A percentile compares a stretch with the other conserved stretches of the same genome.
These are phyloP conservation scores for Claviceps capensis DNA, from an alignment of 2,329 filamentous ascomycete genomes.

Conservation along the genomic window DNA sequence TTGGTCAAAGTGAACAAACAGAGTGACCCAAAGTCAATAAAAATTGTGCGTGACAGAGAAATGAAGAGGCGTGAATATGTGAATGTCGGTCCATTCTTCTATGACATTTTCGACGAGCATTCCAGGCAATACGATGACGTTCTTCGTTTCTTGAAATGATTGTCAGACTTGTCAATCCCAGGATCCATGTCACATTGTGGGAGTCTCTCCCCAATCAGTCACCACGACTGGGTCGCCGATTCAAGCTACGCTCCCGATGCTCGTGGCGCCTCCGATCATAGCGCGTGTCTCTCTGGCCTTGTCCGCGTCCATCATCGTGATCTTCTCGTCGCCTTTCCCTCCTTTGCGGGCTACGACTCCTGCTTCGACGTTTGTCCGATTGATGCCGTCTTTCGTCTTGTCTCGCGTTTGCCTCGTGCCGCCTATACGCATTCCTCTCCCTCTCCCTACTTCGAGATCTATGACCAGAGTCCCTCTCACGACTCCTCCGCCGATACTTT, in stretches of 20 bases:
- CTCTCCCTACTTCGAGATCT: conserved; percentile 8
- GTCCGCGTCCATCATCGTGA: conserved; percentile 1
- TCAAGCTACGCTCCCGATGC: conserved; percentile 6
- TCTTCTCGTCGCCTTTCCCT: conserved; percentile 12
- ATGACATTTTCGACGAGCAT: neutral
- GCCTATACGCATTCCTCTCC: conserved; percentile 8
- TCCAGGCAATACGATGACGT: too few relatives aligned
- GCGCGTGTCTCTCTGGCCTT: conserved; percentile 10
- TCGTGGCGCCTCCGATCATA: conserved; percentile 10
- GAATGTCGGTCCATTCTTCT: neutral
- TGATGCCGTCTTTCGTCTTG: conserved; percentile 4
- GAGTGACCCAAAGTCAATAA: neutral
- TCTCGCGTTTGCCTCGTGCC: conserved; percentile 1
- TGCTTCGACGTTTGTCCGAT: conserved; percentile 1
- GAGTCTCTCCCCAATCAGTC: neutral
- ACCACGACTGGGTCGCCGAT: neutral
- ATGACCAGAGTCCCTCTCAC: conserved; percentile 6
- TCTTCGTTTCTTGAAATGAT: too few relatives aligned
- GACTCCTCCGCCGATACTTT: conserved; percentile 15
- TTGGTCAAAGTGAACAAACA: neutral
- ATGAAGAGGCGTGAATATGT: neutral
- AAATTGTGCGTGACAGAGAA: neutral
- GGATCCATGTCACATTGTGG: neutral
- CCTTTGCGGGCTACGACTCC: conserved; percentile 3
- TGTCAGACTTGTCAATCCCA: neutral